Conservation (phyloP, 1,284 basidiomycete genomes). For the Tylopilus orsonianus region DNA sequence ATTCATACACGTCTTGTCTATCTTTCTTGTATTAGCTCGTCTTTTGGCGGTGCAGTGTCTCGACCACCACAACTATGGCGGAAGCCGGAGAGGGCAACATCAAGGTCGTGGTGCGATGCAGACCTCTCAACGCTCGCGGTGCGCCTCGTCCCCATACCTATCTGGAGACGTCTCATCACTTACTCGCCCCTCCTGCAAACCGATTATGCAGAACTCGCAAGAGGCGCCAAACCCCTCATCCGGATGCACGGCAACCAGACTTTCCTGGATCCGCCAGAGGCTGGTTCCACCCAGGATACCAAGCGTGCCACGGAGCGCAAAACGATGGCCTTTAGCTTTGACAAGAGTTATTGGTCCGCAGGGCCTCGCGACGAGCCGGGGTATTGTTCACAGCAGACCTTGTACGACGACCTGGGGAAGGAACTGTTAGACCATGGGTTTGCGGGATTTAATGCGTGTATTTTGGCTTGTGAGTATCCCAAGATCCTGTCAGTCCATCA, state of each 20-base stretch:
- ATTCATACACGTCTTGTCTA: constrained; percentile 6
- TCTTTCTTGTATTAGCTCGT: constrained; percentile 16
- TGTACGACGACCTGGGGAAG: constrained; percentile 93
- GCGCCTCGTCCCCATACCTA: constrained; percentile 31
- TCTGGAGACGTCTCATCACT: constrained; percentile 5
- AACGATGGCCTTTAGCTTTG: constrained; percentile 87
- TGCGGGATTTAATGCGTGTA: constrained; percentile 96
- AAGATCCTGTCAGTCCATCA: background rate
- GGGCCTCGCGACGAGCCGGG: constrained; percentile 82
- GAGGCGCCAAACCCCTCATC: constrained; percentile 90
- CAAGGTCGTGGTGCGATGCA: constrained; percentile 95
- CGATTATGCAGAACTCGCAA: constrained; percentile 69
- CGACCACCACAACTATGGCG: constrained; percentile 39
- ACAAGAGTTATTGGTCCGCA: constrained; percentile 96
- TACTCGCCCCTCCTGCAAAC: constrained; percentile 6
- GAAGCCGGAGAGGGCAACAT: constrained; percentile 83
- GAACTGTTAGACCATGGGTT: constrained; percentile 95
- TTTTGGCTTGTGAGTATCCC: constrained; percentile 86
- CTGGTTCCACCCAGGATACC: constrained; percentile 63
- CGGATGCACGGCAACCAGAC: constrained; percentile 93
- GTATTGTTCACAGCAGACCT: constrained; percentile 91
- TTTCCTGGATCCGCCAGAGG: constrained; percentile 86
- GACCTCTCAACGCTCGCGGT: constrained; percentile 93
- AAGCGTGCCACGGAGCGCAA: constrained; percentile 86
- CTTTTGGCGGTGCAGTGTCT: constrained; percentile 15